Conservation (phyloP, 1,284 basidiomycete genomes). For the Leccinum fallax region DNA sequence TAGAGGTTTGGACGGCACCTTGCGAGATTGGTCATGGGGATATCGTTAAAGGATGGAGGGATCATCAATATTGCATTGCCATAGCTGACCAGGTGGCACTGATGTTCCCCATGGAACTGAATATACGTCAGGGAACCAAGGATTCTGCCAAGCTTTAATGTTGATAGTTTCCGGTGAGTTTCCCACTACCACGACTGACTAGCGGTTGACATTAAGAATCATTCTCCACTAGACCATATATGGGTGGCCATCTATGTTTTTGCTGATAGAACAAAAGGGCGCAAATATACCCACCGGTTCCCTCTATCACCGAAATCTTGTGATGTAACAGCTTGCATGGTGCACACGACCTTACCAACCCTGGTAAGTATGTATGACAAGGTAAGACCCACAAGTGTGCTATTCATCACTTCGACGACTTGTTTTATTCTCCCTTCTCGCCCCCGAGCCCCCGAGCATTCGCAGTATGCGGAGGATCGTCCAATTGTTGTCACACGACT, state of each 20-base stretch:
- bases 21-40: conserved; percentile 49
- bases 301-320: not conserved
- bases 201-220: not conserved
- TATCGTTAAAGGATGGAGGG: conserved; percentile 51
- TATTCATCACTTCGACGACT: not conserved
- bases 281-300: not conserved
- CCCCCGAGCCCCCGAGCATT: not conserved
- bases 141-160: conserved; percentile 26
- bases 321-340: not conserved
- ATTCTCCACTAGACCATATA: not conserved
- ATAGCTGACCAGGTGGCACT: conserved; percentile 63
- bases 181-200: not conserved
- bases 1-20: conserved; percentile 68
- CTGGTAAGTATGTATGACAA: not conserved
- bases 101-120: conserved; percentile 49
- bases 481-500: too few species aligned
- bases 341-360: not conserved
- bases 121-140: conserved; percentile 38
- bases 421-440: not conserved
- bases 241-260: not conserved
- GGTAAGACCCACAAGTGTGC: not conserved
- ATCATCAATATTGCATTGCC: conserved; percentile 60
- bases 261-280: conserved; percentile 1
- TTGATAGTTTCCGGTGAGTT: not conserved
- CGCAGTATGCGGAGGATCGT: not conserved